A percentile compares a stretch with the other conserved stretches of the same genome.
phyloP scores from a whole-genome alignment of 257 asterid genomes.

The Solanum tacnaense region DNA sequence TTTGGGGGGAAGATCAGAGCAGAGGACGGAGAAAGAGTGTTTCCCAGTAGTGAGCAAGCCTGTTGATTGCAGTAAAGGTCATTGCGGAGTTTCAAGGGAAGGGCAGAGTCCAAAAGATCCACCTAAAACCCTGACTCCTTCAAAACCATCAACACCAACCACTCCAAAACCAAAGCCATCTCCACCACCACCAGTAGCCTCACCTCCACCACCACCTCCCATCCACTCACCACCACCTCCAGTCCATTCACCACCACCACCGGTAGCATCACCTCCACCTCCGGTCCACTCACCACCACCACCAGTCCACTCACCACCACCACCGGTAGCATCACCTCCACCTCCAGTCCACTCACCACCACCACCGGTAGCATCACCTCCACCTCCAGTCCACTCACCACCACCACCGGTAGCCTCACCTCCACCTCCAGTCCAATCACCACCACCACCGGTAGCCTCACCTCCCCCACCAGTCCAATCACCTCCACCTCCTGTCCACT shows the following conservation, averaged over 20 bases:
- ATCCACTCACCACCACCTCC: too few relatives aligned
- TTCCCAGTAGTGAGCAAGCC: slow-evolving; percentile 13
- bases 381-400: background rate
- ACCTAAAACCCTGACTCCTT: background rate
- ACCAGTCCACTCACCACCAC: background rate
- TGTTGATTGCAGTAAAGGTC: slow-evolving; percentile 34
- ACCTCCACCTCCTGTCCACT: background rate
- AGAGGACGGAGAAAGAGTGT: slow-evolving; percentile 38
- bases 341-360: background rate
- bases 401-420: background rate
- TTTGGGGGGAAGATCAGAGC: slow-evolving; percentile 19
- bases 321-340: background rate
- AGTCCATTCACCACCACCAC: background rate
- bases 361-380: background rate
- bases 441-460: background rate
- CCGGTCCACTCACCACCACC: background rate
- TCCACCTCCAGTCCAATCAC: background rate
- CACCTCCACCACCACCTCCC: background rate
- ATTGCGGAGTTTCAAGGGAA: slow-evolving; percentile 23
- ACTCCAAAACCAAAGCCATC: background rate
- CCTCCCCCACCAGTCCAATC: background rate
- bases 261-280: background rate
- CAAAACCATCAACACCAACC: background rate
- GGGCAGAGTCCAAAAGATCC: slow-evolving; percentile 3
- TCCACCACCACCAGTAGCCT: background rate